A percentile compares a stretch with the other conserved stretches of the same genome.
These are phyloP conservation scores for Colletotrichum sidae DNA, from an alignment of 2,329 filamentous ascomycete genomes.

Conservation along the genomic window DNA sequence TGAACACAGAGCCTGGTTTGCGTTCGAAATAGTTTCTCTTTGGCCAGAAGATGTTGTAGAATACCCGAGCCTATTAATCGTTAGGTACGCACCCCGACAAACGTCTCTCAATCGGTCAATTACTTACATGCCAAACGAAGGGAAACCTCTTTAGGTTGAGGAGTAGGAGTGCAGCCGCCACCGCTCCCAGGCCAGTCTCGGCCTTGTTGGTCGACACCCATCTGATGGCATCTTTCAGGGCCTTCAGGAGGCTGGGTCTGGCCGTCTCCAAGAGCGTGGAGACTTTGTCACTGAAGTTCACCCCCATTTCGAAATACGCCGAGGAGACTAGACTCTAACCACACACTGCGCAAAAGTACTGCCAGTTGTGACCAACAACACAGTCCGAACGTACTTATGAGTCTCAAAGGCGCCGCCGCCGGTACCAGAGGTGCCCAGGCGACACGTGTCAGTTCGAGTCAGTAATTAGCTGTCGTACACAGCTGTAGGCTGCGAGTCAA, in stretches of 20 bases:
- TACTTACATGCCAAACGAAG: slow-evolving; percentile 25
- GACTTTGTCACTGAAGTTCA: slow-evolving; percentile 7
- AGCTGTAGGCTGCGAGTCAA: too few relatives aligned
- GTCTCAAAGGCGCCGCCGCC: too few relatives aligned
- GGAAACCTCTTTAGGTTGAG: slow-evolving; percentile 25
- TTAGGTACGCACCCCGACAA: neutral
- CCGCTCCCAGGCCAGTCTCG: neutral
- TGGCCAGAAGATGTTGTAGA: slow-evolving; percentile 49
- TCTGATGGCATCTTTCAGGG: neutral
- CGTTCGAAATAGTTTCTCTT: slow-evolving; percentile 37
- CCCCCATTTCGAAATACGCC: neutral
- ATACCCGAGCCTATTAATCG: slow-evolving; percentile 46
- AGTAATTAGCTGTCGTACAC: too few relatives aligned
- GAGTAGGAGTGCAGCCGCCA: slow-evolving; percentile 5
- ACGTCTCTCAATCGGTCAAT: neutral
- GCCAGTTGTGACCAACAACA: too few relatives aligned
- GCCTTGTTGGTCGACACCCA: slow-evolving; percentile 10
- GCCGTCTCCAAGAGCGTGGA: slow-evolving; percentile 1
- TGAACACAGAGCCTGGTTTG: slow-evolving; percentile 48
- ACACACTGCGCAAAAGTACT: too few relatives aligned
- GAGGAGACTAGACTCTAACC: too few relatives aligned
- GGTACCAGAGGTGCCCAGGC: too few relatives aligned
- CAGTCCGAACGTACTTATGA: too few relatives aligned
- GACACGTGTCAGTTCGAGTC: too few relatives aligned
- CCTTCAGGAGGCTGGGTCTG: slow-evolving; percentile 1